phyloP scores from a whole-genome alignment of 2,329 filamentous ascomycete genomes.

The Septoria linicola region DNA sequence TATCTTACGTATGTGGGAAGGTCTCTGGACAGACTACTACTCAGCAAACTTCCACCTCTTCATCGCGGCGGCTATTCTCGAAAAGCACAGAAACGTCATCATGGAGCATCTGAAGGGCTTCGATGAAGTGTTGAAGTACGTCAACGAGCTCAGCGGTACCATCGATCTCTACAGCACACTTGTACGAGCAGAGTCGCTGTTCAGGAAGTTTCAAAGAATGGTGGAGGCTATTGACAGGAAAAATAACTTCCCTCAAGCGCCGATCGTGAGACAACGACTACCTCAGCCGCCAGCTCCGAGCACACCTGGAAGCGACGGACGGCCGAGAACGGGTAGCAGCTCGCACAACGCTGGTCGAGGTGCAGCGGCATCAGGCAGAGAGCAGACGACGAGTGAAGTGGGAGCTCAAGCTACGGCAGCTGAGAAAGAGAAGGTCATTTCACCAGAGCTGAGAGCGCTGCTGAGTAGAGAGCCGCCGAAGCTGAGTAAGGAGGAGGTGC shows the following conservation, averaged over 20 bases:
- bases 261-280: conserved; percentile 49
- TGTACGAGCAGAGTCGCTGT: conserved; percentile 83
- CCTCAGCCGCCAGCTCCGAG: conserved; percentile 34
- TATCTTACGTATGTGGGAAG: conserved; percentile 85
- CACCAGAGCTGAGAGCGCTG: conserved; percentile 60
- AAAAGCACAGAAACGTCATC: conserved; percentile 94
- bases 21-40: conserved; percentile 88
- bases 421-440: conserved; percentile 56
- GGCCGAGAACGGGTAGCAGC: conserved; percentile 18
- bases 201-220: conserved; percentile 80
- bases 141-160: conserved; percentile 90
- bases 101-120: conserved; percentile 93
- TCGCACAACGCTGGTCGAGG: conserved; percentile 10
- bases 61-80: conserved; percentile 86
- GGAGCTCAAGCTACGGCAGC: conserved; percentile 25
- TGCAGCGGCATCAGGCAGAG: conserved; percentile 41
- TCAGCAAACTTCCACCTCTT: conserved; percentile 93
- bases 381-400: conserved; percentile 26
- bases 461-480: conserved; percentile 60
- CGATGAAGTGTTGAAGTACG: conserved; percentile 96
- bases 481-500: conserved; percentile 48
- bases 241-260: conserved; percentile 69
- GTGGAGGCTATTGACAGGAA: conserved; percentile 93
- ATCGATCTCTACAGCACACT: conserved; percentile 88
- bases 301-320: conserved; percentile 27